phyloP scores from a whole-genome alignment of 495 filamentous ascomycete species.

The Penicillium pulvis region DNA sequence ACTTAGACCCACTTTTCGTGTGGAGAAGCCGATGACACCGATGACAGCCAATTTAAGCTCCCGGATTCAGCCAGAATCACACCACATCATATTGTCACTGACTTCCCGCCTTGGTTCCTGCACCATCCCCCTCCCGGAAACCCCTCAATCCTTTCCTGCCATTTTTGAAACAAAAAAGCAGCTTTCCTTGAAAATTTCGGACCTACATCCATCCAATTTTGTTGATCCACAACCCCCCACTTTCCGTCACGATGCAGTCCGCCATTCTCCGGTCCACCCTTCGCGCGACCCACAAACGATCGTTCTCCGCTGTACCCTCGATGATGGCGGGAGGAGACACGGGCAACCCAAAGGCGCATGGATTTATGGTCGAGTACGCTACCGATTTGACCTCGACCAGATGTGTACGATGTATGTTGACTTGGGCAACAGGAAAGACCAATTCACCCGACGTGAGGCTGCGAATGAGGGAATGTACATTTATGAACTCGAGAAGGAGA shows the following conservation, averaged over 20 bases:
- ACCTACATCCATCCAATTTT: not conserved
- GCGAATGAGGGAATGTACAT: conserved; percentile 80
- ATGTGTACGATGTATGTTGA: conserved; percentile 2
- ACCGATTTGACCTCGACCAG: conserved; percentile 27
- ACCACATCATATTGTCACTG: not conserved
- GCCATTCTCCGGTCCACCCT: conserved; percentile 49
- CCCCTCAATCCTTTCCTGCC: not conserved
- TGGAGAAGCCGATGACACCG: not conserved
- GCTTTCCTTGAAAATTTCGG: not conserved
- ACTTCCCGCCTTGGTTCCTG: too few species aligned
- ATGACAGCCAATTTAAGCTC: not conserved
- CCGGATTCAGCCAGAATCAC: conserved; percentile 13
- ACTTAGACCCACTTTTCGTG: not conserved
- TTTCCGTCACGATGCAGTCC: conserved; percentile 17
- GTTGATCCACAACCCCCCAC: not conserved
- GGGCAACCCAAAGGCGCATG: conserved; percentile 54
- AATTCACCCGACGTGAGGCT: conserved; percentile 82
- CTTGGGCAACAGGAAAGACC: conserved; percentile 58
- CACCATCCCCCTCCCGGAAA: not conserved
- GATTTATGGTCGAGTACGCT: conserved; percentile 43
- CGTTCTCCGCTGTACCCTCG: conserved; percentile 58
- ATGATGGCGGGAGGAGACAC: conserved; percentile 64
- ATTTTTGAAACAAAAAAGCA: not conserved
- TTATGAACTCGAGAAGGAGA: conserved; percentile 73
- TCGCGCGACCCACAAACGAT: conserved; percentile 45